Conservation (phyloP, 768 basidiomycete genomes). For the Leccinum boreale region DNA sequence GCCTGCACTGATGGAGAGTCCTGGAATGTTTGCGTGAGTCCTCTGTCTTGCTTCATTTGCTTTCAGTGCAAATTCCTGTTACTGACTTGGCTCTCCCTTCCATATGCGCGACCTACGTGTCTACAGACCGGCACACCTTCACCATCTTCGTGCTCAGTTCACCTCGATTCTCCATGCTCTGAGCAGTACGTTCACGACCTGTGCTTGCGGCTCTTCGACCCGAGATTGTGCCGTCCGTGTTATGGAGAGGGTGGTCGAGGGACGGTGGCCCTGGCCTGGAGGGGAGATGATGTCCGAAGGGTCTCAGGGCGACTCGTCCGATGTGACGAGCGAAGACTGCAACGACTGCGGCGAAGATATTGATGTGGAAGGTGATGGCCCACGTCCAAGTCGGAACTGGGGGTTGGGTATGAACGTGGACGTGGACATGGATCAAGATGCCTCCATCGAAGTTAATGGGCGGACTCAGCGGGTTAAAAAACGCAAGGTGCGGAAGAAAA, state of each 20-base stretch:
- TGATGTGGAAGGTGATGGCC: constrained; percentile 26
- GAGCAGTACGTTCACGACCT: constrained; percentile 68
- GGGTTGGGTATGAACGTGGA: constrained; percentile 26
- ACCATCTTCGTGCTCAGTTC: constrained; percentile 61
- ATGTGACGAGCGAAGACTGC: constrained; percentile 13
- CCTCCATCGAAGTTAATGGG: constrained; percentile 3
- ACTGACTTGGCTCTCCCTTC: constrained; percentile 8
- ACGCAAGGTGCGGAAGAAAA: constrained; percentile 22
- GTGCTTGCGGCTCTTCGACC: constrained; percentile 64
- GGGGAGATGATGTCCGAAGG: constrained; percentile 25
- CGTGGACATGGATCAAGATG: constrained; percentile 22
- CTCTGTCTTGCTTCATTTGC: background rate
- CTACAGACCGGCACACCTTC: constrained; percentile 44
- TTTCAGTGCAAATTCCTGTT: background rate
- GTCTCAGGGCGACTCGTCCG: constrained; percentile 21
- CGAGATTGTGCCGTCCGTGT: constrained; percentile 59
- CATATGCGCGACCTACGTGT: background rate
- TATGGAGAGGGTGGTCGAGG: constrained; percentile 65
- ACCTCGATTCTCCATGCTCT: constrained; percentile 68
- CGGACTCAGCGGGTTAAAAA: constrained; percentile 15
- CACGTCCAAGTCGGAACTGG: constrained; percentile 5
- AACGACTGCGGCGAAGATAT: constrained; percentile 17
- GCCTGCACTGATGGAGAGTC: constrained; percentile 61
- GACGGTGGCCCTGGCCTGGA: constrained; percentile 29
- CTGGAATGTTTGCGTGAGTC: constrained; percentile 57